These are phyloP conservation scores for Puccinia horiana DNA, from an alignment of 1,284 basidiomycete genomes.

Conservation along the genomic window DNA sequence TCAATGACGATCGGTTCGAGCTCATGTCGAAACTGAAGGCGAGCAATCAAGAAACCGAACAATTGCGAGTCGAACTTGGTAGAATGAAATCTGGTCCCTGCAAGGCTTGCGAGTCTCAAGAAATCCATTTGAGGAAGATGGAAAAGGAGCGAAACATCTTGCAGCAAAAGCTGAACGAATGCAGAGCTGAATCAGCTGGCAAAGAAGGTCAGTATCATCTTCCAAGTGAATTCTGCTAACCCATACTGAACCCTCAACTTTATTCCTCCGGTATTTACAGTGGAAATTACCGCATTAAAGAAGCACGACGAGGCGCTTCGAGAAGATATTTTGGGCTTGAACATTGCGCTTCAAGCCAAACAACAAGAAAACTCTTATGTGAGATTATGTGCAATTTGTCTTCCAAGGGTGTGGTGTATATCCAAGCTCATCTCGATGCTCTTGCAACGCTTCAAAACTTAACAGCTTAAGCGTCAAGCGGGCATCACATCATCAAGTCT, in stretches of 20 bases:
- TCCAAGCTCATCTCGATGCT: background rate
- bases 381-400: background rate
- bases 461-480: slow-evolving; percentile 24
- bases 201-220: slow-evolving; percentile 45
- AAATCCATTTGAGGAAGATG: background rate
- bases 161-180: slow-evolving; percentile 43
- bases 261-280: background rate
- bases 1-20: background rate
- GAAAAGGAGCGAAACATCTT: slow-evolving; percentile 1
- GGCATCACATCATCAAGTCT: slow-evolving; percentile 6
- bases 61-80: background rate
- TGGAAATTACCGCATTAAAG: slow-evolving; percentile 42
- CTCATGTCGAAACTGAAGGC: slow-evolving; percentile 8
- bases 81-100: slow-evolving; percentile 9
- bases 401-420: background rate
- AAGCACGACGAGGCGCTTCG: slow-evolving; percentile 46
- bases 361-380: slow-evolving; percentile 51
- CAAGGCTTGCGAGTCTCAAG: background rate
- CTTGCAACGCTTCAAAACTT: background rate
- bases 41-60: background rate
- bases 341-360: slow-evolving; percentile 52
- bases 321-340: slow-evolving; percentile 51
- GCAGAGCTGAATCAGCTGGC: slow-evolving; percentile 50
- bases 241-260: background rate
- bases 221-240: background rate